Evolutionary conservation across 2,329 filamentous ascomycete species (phyloP).

Genomic region (Pseudocercospora eumusae): DNA sequence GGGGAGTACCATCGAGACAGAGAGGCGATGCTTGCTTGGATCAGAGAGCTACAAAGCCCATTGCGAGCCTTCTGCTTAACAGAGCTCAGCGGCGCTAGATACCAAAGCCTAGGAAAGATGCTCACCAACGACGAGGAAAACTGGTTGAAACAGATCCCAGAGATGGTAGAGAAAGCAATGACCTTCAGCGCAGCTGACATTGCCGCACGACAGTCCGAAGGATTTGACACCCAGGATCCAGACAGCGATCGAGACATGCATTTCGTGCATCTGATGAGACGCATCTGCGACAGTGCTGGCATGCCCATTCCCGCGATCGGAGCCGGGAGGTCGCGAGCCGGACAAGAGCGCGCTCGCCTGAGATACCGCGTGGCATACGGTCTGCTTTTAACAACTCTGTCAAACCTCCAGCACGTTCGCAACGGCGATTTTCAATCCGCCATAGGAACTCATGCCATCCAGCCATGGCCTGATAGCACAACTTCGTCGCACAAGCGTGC

Average conservation of each 20-base stretch:
- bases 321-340: no score
- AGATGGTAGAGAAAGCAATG: background rate
- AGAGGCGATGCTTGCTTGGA: background rate
- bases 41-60: background rate
- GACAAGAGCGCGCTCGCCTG: background rate
- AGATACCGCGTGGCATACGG: background rate
- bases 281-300: background rate
- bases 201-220: no score
- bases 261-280: background rate
- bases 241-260: background rate
- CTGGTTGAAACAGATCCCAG: background rate
- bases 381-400: background rate
- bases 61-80: background rate
- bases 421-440: background rate
- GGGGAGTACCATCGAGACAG: background rate
- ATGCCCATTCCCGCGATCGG: background rate
- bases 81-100: background rate
- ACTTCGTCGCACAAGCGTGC: no score
- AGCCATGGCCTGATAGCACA: background rate
- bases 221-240: background rate
- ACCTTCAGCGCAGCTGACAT: background rate
- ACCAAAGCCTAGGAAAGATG: background rate
- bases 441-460: background rate
- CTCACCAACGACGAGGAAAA: background rate
- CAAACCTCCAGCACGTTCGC: background rate